Conservation (phyloP, 768 basidiomycete genomes). For the Phylloporus sp. region DNA sequence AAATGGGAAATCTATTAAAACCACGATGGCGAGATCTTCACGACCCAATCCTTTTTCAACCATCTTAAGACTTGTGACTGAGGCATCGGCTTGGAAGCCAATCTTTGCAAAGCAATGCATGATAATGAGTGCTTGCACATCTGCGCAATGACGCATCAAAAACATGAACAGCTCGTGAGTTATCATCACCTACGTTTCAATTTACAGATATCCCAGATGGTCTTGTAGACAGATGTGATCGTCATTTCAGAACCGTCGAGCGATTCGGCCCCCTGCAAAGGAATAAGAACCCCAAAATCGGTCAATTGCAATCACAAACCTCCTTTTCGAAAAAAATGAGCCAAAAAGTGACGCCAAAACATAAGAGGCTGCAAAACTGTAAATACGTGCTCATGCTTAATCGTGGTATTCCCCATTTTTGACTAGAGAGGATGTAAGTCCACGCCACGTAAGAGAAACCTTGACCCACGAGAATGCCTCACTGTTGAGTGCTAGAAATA, state of each 20-base stretch:
- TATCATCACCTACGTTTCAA: constrained; percentile 63
- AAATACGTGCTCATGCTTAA: constrained; percentile 76
- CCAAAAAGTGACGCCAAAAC: constrained; percentile 84
- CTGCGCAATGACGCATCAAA: constrained; percentile 38
- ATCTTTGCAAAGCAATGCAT: constrained; percentile 91
- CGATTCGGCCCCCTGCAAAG: constrained; percentile 65
- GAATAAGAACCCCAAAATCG: background rate
- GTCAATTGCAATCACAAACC: constrained; percentile 40
- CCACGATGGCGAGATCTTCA: constrained; percentile 93
- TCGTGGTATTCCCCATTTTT: constrained; percentile 74
- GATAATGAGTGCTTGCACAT: constrained; percentile 82
- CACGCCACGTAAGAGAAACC: background rate
- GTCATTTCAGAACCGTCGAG: constrained; percentile 82
- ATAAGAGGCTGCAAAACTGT: constrained; percentile 80
- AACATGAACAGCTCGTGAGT: background rate
- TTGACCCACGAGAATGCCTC: constrained; percentile 76
- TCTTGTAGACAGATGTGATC: constrained; percentile 84
- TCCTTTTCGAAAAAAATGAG: constrained; percentile 86
- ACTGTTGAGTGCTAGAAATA: constrained; percentile 95
- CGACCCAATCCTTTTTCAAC: constrained; percentile 95
- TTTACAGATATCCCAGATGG: constrained; percentile 92
- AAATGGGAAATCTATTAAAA: constrained; percentile 96
- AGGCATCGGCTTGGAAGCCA: constrained; percentile 92
- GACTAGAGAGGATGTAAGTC: constrained; percentile 35
- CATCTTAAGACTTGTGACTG: constrained; percentile 86